A percentile compares a stretch with the other conserved stretches of the same genome.
phyloP scores from a whole-genome alignment of 1,139 yeast genomes.

The Kodamaea fungicola region DNA sequence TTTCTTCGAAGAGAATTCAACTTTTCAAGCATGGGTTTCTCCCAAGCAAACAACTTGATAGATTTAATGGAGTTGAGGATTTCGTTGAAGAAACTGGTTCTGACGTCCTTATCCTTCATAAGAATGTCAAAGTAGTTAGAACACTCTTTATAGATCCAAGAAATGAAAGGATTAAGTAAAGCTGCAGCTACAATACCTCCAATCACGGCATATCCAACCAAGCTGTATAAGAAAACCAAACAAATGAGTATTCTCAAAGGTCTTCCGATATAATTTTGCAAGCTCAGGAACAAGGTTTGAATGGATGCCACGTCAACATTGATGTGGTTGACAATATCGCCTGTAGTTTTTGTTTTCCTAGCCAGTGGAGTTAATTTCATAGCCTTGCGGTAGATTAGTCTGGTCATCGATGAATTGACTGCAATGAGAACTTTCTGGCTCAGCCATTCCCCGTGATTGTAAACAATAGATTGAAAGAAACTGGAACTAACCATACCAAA shows the following conservation, averaged over 20 bases:
- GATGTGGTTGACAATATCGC: constrained; percentile 38
- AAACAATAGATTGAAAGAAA: constrained; percentile 13
- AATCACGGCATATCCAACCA: constrained; percentile 33
- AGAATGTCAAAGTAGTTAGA: constrained; percentile 15
- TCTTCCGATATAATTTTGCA: constrained; percentile 25
- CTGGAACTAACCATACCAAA: constrained; percentile 15
- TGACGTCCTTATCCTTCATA: constrained; percentile 34
- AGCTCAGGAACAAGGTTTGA: constrained; percentile 19
- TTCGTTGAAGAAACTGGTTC: constrained; percentile 38
- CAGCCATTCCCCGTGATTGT: constrained; percentile 25
- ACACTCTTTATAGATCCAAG: constrained; percentile 32
- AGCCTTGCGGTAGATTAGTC: constrained; percentile 33
- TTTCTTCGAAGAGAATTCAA: constrained; percentile 31
- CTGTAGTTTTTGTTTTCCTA: constrained; percentile 35
- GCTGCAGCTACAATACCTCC: constrained; percentile 33
- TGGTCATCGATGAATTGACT: constrained; percentile 21
- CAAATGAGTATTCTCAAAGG: constrained; percentile 30
- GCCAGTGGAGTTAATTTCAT: constrained; percentile 35
- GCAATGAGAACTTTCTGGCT: constrained; percentile 20
- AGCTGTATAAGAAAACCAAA: constrained; percentile 23
- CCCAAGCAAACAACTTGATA: constrained; percentile 41
- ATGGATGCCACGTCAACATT: constrained; percentile 33
- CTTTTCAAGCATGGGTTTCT: constrained; percentile 34
- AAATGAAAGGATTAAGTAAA: constrained; percentile 32
- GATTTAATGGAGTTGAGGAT: constrained; percentile 38